Conservation (phyloP, 106 monocot genomes). For the Dioscorea alata region DNA sequence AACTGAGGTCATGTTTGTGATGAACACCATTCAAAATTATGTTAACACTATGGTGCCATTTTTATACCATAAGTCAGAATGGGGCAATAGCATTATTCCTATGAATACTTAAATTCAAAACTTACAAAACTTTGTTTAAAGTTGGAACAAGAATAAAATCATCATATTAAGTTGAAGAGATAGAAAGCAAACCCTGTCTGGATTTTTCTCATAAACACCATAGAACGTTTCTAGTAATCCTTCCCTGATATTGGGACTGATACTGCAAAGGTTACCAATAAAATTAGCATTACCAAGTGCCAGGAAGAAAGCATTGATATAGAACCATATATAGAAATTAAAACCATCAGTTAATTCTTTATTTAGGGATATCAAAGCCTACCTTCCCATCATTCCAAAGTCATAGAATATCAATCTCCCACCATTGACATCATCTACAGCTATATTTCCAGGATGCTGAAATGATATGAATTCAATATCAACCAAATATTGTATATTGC, state of each 20-base stretch:
- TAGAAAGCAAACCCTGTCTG: conserved; percentile 62
- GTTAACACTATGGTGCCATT: no score
- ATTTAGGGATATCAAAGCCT: neutral
- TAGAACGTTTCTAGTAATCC: conserved; percentile 95
- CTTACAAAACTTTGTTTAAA: no score
- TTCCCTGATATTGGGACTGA: conserved; percentile 94
- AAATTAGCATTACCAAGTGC: neutral
- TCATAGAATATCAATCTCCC: conserved; percentile 99
- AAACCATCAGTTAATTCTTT: neutral
- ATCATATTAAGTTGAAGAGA: neutral
- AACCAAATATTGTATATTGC: no score
- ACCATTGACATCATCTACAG: conserved; percentile 97
- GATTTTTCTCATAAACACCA: conserved; percentile 98
- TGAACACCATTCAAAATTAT: no score
- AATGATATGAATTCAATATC: conserved; percentile 3
- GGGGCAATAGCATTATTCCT: no score
- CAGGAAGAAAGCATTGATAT: neutral
- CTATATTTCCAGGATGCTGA: conserved; percentile 99
- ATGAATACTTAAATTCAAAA: no score
- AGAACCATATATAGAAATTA: neutral
- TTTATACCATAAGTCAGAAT: no score
- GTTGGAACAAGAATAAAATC: no score
- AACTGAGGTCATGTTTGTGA: no score
- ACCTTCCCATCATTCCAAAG: conserved; percentile 99
- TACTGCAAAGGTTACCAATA: conserved; percentile 49